phyloP scores from a whole-genome alignment of 768 basidiomycete species.

The Fomitopsis serialis region DNA sequence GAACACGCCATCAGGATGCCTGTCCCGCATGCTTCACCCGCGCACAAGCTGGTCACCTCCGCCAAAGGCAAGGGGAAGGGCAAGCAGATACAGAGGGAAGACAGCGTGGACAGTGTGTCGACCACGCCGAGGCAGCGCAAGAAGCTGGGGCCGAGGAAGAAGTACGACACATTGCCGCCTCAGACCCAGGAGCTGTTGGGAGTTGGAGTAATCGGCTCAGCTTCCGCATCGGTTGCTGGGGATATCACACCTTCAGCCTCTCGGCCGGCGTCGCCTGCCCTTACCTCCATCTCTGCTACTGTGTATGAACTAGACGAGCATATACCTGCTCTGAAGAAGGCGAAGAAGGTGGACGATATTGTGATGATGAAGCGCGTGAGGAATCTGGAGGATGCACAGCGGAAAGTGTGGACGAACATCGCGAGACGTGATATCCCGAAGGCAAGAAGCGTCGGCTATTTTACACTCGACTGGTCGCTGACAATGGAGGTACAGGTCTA shows the following conservation, averaged over 20 bases:
- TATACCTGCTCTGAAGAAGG: slow-evolving; percentile 67
- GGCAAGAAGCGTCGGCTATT: slow-evolving; percentile 37
- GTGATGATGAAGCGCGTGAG: slow-evolving; percentile 72
- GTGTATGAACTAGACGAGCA: slow-evolving; percentile 70
- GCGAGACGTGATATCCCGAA: slow-evolving; percentile 81
- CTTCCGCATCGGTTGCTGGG: slow-evolving; percentile 52
- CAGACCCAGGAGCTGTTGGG: slow-evolving; percentile 48
- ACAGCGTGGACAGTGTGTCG: slow-evolving; percentile 54
- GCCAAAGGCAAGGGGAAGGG: slow-evolving; percentile 52
- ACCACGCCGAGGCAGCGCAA: slow-evolving; percentile 52
- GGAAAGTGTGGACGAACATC: slow-evolving; percentile 88
- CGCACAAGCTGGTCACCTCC: slow-evolving; percentile 26
- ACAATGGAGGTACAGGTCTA: slow-evolving; percentile 50
- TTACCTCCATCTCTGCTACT: slow-evolving; percentile 47
- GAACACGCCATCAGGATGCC: slow-evolving; percentile 29
- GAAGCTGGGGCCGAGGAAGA: slow-evolving; percentile 53
- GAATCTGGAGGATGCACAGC: slow-evolving; percentile 76
- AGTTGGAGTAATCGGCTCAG: slow-evolving; percentile 31
- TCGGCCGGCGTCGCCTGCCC: slow-evolving; percentile 61
- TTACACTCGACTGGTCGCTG: background rate
- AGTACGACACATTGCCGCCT: slow-evolving; percentile 41
- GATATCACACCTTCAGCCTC: slow-evolving; percentile 69
- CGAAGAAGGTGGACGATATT: slow-evolving; percentile 70
- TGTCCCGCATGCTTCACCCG: slow-evolving; percentile 14
- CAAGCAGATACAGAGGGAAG: slow-evolving; percentile 44